Conservation (phyloP, 345 rosid species). For the Sonneratia alba region DNA sequence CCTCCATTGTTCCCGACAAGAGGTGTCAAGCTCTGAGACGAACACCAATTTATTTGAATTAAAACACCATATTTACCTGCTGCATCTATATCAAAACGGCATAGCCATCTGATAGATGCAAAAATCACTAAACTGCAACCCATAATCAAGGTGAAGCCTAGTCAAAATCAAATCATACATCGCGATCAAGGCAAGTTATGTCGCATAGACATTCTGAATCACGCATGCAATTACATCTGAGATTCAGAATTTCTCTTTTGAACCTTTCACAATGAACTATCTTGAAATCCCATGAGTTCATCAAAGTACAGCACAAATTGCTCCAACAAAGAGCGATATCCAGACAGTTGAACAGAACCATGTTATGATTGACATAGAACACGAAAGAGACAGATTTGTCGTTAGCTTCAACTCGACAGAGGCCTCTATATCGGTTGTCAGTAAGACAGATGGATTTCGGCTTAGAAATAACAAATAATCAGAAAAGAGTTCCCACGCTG, state of each 20-base stretch:
- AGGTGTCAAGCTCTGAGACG: not conserved
- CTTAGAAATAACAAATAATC: too few species aligned
- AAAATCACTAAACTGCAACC: not conserved
- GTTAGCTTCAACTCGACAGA: not conserved
- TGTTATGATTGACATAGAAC: not conserved
- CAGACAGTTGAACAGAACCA: not conserved
- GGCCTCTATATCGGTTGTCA: too few species aligned
- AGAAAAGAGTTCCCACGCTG: too few species aligned
- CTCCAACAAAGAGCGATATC: not conserved
- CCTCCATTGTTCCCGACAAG: constrained; percentile 27
- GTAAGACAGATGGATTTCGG: too few species aligned
- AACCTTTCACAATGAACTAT: not conserved
- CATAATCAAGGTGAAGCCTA: not conserved
- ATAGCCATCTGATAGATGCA: not conserved
- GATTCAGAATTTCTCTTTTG: not conserved
- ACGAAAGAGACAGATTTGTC: not conserved
- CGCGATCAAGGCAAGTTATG: not conserved
- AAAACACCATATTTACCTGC: not conserved
- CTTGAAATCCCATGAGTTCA: not conserved
- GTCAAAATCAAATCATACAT: not conserved
- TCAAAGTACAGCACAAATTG: not conserved
- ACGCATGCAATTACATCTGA: not conserved
- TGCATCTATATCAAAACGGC: not conserved
- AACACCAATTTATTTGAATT: not conserved
- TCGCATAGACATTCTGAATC: not conserved